Base-by-base conservation (phyloP, 768 basidiomycete species). In the Mycena sanguinolenta region DNA sequence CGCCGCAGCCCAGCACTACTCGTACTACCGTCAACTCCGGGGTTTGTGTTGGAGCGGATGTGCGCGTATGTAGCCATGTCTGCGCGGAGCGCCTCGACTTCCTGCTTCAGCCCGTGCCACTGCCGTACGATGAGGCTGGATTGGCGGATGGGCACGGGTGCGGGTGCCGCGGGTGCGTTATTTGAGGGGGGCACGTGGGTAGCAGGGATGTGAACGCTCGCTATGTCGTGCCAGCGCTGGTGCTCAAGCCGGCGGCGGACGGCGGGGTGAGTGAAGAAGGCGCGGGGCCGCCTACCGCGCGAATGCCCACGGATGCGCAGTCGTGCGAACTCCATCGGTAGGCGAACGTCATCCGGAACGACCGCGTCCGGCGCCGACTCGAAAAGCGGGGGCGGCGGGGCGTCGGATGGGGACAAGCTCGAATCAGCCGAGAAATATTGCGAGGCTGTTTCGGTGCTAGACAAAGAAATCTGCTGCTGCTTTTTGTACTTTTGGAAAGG, bases 401-500 rank as follows among this genome's bases (percentile, higher is more conserved):
- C 23, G 42, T 21, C 30, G 10, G 58, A 42, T 2, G 66, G 28
- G 27, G 67, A 46, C n/a, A 21, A 46, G 28, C 28, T 30, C 17
- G 59, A 63, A 19, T 54, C 57, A 50, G 21, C 38, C 14, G 44
- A 39, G 14, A 57, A 39, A 19, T 4, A 34, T 14, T 30, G 61
- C 10, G 62, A 64, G 1, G 19, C 32, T 1, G 58, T 38, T 4
- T 32, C 52, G 2, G 53, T 32, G n/a, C n/a, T n/a, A 12, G 4
- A 21, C n/a, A 9, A 34, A 3, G 50, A 52, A 21, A 19, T 34
- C 39, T 36, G 67, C 54, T 36, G 36, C 49, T 39, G 58, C 32
- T 28, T 42, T 13, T 46, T 65, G 69, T 54, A 65, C 52, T 46
- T 34, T 44, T 70, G 69, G 63, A 70, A 23, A 28, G 21, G 50